phyloP scores from a whole-genome alignment of 169 alveolate species.

The Amoebophrya sp. region DNA sequence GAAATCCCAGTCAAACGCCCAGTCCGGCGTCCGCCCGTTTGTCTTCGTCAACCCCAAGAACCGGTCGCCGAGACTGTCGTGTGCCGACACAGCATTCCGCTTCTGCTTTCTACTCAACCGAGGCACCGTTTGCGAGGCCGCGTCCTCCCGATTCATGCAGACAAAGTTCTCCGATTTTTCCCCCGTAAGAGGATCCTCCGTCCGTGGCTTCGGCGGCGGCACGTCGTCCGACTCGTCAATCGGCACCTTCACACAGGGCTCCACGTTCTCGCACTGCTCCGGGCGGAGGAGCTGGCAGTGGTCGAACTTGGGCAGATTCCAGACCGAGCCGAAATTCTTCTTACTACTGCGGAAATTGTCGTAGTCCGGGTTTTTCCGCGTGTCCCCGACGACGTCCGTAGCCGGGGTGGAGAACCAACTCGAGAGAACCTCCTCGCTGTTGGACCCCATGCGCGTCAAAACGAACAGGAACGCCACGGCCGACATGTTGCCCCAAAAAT shows the following conservation, averaged over 20 bases:
- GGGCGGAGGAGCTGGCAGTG: neutral
- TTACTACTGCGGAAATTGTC: neutral
- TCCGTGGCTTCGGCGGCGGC: too few species aligned
- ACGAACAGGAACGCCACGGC: neutral
- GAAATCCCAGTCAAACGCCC: neutral
- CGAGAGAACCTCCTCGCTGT: neutral
- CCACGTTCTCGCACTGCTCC: neutral
- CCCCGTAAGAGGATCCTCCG: too few species aligned
- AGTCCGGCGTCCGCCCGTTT: neutral
- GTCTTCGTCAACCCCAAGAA: neutral
- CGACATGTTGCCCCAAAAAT: neutral
- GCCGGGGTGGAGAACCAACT: neutral
- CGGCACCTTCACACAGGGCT: neutral
- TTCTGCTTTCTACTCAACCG: too few species aligned
- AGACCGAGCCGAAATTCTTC: neutral
- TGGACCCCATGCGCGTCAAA: neutral
- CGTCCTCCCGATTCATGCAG: neutral
- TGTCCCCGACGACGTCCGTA: neutral
- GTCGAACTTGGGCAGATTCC: neutral
- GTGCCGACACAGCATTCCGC: too few species aligned
- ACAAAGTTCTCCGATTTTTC: too few species aligned
- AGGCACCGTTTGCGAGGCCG: too few species aligned
- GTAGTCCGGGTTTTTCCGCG: neutral
- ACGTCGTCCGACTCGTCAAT: too few species aligned
- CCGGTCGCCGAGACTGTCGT: neutral